phyloP scores from a whole-genome alignment of 2,329 filamentous ascomycete species.

The Penicillium sp. region DNA sequence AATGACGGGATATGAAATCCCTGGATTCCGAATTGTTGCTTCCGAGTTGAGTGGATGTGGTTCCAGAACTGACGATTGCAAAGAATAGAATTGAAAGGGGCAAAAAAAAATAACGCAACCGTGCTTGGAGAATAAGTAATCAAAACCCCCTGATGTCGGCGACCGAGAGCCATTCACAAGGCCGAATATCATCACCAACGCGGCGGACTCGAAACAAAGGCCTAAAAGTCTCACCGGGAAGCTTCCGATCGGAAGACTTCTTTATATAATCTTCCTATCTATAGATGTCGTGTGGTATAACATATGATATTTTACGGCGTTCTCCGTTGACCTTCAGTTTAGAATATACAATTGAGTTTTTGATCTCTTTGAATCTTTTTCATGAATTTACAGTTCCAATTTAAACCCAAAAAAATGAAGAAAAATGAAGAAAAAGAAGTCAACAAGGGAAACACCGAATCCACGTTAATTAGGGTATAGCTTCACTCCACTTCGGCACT shows the following conservation, averaged over 20 bases:
- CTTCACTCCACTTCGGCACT: slow-evolving; percentile 23
- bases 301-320: neutral
- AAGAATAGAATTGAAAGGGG: neutral
- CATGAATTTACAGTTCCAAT: neutral
- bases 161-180: slow-evolving; percentile 11
- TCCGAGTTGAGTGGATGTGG: neutral
- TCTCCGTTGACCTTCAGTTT: neutral
- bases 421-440: neutral
- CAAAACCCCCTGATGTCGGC: slow-evolving; percentile 5
- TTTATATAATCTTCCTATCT: neutral
- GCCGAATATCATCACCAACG: slow-evolving; percentile 1
- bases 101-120: slow-evolving; percentile 6
- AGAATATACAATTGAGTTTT: neutral
- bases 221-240: slow-evolving; percentile 9
- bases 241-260: slow-evolving; percentile 3
- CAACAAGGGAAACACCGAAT: slow-evolving; percentile 4
- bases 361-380: neutral
- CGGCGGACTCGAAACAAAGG: slow-evolving; percentile 7
- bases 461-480: neutral
- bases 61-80: slow-evolving; percentile 3
- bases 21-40: slow-evolving; percentile 9
- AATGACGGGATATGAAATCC: slow-evolving; percentile 3
- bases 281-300: neutral
- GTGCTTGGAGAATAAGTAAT: slow-evolving; percentile 5
- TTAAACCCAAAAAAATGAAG: neutral